Evolutionary conservation across 2,329 filamentous ascomycete genomes (phyloP).

Genomic region (Exophiala alcalophila): DNA sequence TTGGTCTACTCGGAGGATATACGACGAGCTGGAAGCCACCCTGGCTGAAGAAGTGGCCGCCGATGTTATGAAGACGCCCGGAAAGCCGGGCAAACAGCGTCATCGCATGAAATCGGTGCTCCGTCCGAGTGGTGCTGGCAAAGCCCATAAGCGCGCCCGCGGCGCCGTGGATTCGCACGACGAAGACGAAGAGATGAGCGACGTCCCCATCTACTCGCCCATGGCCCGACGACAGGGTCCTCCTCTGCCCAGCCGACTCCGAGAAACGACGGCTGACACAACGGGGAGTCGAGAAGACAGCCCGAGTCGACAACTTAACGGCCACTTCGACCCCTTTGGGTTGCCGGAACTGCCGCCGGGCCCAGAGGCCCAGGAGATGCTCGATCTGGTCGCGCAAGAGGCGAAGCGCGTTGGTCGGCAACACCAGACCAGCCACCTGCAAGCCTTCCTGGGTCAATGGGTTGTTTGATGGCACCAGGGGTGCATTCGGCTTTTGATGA

Average conservation of each 20-base stretch:
- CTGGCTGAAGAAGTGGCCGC: conserved; percentile 30
- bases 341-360: conserved; percentile 29
- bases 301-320: conserved; percentile 31
- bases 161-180: conserved; percentile 33
- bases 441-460: conserved; percentile 29
- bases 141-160: conserved; percentile 43
- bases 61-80: conserved; percentile 28
- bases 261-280: conserved; percentile 22
- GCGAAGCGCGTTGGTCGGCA: conserved; percentile 30
- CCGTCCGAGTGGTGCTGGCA: conserved; percentile 44
- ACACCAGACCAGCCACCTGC: conserved; percentile 28
- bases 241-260: conserved; percentile 13
- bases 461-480: conserved; percentile 10
- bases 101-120: conserved; percentile 43
- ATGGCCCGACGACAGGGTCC: conserved; percentile 31
- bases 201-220: conserved; percentile 34
- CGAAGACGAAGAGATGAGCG: conserved; percentile 34
- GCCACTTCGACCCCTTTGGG: conserved; percentile 24
- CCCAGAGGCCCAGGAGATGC: conserved; percentile 31
- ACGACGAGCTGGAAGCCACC: conserved; percentile 31
- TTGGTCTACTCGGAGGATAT: conserved; percentile 31
- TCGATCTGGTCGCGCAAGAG: conserved; percentile 28
- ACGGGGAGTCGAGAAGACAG: conserved; percentile 27
- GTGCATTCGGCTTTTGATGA: not conserved
- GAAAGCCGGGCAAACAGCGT: conserved; percentile 24